Evolutionary conservation across 2,329 filamentous ascomycete species (phyloP), one percentile per base, ranked within the genome.

Genomic region (Lecanicillium sp.): DNA sequence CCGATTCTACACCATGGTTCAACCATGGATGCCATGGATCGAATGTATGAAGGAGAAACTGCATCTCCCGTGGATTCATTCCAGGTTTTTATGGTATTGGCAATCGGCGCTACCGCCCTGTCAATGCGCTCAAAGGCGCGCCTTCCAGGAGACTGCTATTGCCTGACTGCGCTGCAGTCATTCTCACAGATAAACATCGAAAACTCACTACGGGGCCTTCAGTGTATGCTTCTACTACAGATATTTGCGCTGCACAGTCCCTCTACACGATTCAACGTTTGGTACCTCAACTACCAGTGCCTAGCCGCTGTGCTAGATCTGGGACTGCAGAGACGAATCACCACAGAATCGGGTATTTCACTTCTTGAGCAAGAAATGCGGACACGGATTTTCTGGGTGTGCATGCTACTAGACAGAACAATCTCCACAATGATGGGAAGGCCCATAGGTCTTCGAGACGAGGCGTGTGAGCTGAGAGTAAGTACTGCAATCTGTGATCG

Each of bases 271-370:
- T 55, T 78, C 4, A 78, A 75, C 48, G 62, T 75, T 1, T 79
- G 75, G 76, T 74, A 75, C 45, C 59, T 78, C 2, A 76, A 78
- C 45, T 78, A 78, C 45, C 75, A 78, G 51, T 77, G 74, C 32
- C 62, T 78, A 9, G 74, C 74, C 1, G 64, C 70, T 0, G 60
- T 76, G 1, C 60, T 78, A 3, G 75, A 78, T 37, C 55, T 78
- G 1, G 75, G 75, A 0, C 57, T 78, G 0, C 75, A 79, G 46
- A 65, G 75, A 19, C 67, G 75, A 43, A 67, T 77, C 6, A 69
- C 66, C 1, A 61, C 64, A 0, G 65, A 65, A 0, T 59, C 61
- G 0, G 71, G 63, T 0, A 66, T 78, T 2, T 71, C 73, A 0
- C 52, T 73, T 0, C 51, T 77, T 1, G 69, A 75, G 6, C 73